A percentile compares a stretch with the other conserved stretches of the same genome.
Conservation (phyloP, 352 stramenopile genomes). For the Globisporangium cystogenes region DNA sequence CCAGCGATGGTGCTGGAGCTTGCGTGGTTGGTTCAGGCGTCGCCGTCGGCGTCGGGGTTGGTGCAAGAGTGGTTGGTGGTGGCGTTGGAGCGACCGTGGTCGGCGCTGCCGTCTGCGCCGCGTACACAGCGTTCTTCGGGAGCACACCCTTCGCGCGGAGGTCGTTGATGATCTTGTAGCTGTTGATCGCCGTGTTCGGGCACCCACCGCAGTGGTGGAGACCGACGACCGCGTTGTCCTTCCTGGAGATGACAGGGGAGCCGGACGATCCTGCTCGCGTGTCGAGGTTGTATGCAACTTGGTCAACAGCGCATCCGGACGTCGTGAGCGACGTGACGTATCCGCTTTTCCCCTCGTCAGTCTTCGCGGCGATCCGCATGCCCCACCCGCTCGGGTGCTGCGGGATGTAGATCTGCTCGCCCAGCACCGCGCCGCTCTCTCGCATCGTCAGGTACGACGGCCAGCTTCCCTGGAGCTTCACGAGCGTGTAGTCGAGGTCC, state of each 20-base stretch:
- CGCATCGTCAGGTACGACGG: conserved; percentile 63
- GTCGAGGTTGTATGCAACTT: conserved; percentile 69
- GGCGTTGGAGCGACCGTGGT: conserved; percentile 9
- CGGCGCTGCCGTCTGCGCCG: conserved; percentile 1
- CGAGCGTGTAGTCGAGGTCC: conserved; percentile 57
- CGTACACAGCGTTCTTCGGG: conserved; percentile 32
- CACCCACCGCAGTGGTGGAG: conserved; percentile 77
- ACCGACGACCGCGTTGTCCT: conserved; percentile 56
- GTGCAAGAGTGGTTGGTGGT: conserved; percentile 2
- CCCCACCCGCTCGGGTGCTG: conserved; percentile 60
- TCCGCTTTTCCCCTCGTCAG: conserved; percentile 22
- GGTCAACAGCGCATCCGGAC: conserved; percentile 32
- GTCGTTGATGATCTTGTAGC: conserved; percentile 49
- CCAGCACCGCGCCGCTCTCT: conserved; percentile 29
- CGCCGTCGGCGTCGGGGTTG: conserved; percentile 6
- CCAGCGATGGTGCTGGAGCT: conserved; percentile 9
- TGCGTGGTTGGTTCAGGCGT: conserved; percentile 4
- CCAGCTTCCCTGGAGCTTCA: conserved; percentile 54
- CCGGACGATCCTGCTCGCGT: conserved; percentile 67
- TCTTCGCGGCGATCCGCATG: conserved; percentile 64
- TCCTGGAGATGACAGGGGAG: conserved; percentile 50
- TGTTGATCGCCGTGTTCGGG: conserved; percentile 71
- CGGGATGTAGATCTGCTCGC: conserved; percentile 55
- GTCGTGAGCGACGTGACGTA: conserved; percentile 35
- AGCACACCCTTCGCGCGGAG: conserved; percentile 37